A percentile compares a stretch with the other conserved stretches of the same genome.
Evolutionary conservation across 352 stramenopile species (phyloP).

Genomic region (Phytophthora megakarya): DNA sequence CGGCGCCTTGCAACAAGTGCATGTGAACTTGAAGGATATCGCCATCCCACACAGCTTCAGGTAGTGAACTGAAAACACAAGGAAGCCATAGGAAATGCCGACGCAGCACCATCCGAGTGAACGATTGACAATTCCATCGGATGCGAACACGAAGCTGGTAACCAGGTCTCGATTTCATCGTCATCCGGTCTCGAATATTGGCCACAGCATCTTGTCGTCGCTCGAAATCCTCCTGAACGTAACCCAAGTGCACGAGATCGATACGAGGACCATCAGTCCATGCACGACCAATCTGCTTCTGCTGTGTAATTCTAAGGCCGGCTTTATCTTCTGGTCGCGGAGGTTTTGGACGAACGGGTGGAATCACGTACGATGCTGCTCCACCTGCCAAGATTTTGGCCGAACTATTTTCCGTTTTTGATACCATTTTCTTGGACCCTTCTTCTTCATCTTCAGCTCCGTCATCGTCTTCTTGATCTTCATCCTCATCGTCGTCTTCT

Average conservation of each 20-base stretch:
- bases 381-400: slow-evolving; percentile 29
- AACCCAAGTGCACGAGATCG: slow-evolving; percentile 72
- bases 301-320: slow-evolving; percentile 45
- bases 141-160: slow-evolving; percentile 65
- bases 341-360: slow-evolving; percentile 29
- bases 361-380: slow-evolving; percentile 33
- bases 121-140: slow-evolving; percentile 54
- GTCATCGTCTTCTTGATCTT: slow-evolving; percentile 24
- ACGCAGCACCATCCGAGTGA: slow-evolving; percentile 53
- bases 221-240: slow-evolving; percentile 69
- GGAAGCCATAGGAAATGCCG: slow-evolving; percentile 73
- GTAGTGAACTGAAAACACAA: slow-evolving; percentile 61
- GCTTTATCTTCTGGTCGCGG: slow-evolving; percentile 32
- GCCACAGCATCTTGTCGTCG: slow-evolving; percentile 60
- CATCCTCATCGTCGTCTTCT: slow-evolving; percentile 26
- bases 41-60: slow-evolving; percentile 73
- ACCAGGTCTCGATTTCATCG: slow-evolving; percentile 60
- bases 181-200: slow-evolving; percentile 61
- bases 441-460: slow-evolving; percentile 30
- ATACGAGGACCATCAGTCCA: slow-evolving; percentile 68
- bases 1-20: slow-evolving; percentile 53
- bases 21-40: slow-evolving; percentile 77
- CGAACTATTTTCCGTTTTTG: slow-evolving; percentile 21
- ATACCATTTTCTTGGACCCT: slow-evolving; percentile 12
- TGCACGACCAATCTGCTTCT: slow-evolving; percentile 66